Base-by-base conservation (phyloP, 2,329 filamentous ascomycete genomes). In the Bretziella fagacearum region DNA sequence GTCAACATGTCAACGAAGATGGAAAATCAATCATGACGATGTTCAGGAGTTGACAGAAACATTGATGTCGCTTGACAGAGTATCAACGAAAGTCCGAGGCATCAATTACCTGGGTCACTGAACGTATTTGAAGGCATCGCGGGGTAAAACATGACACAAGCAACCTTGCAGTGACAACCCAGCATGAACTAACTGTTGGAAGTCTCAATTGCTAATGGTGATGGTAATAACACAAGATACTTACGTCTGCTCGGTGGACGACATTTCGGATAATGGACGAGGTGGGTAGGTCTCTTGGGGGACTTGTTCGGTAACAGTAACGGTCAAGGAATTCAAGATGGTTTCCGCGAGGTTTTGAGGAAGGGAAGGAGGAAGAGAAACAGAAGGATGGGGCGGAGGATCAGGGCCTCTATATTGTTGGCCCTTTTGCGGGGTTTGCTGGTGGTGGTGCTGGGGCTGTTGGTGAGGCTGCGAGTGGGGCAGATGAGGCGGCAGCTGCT, bases 211-310 rank as follows among this genome's bases (percentile, higher is more conserved):
- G n/a, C n/a, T n/a, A n/a, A n/a, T n/a, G n/a, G n/a, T n/a, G n/a
- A n/a, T n/a, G n/a, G n/a, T n/a, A n/a, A 15, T 35, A 20, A 39
- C 7, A 43, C 26, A 46, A 18, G 2, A 22, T 11, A 70, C 82
- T 67, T 70, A 93, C 85, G 86, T 94, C 74, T 89, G 59, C 50
- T 60, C 64, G 44, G 63, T 64, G 37, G 60, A 57, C 51, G 62
- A 60, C 63, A 65, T 65, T 49, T 44, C 50, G 52, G 49, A 30
- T 35, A 42, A 27, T 41, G 15, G 22, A 23, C 33, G 44, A 47
- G 30, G 27, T 27, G 45, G 26, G 46, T 45, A 43, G 36, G 46
- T 48, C 37, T 42, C 35, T 20, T 22, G 22, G 20, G 39, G 23
- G 20, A 29, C 23, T 46, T 48, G 36, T 32, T 48, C 46, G 20